These are phyloP conservation scores for Rhynchosporium agropyri DNA, from an alignment of 2,329 filamentous ascomycete genomes.

Conservation along the genomic window DNA sequence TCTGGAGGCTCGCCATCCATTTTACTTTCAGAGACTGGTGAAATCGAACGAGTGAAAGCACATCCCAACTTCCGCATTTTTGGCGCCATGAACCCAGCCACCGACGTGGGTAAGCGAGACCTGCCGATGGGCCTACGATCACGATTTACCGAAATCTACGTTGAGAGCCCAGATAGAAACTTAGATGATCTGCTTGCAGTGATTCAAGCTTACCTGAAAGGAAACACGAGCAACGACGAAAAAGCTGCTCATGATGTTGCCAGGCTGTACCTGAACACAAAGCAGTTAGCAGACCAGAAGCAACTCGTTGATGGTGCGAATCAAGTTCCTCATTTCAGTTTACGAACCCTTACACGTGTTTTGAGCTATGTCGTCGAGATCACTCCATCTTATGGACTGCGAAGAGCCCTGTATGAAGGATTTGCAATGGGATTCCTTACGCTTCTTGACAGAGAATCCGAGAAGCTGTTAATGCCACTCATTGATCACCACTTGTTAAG, in stretches of 20 bases:
- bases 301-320: slow-evolving; percentile 91
- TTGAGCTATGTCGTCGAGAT: slow-evolving; percentile 87
- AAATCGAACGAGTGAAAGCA: slow-evolving; percentile 84
- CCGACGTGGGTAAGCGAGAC: slow-evolving; percentile 95
- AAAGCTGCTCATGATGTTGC: slow-evolving; percentile 80
- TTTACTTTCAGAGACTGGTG: slow-evolving; percentile 88
- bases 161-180: slow-evolving; percentile 85
- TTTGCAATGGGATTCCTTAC: slow-evolving; percentile 99
- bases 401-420: slow-evolving; percentile 87
- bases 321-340: slow-evolving; percentile 94
- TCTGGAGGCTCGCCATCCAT: slow-evolving; percentile 75
- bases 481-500: slow-evolving; percentile 81
- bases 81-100: slow-evolving; percentile 98
- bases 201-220: slow-evolving; percentile 83
- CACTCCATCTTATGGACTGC: slow-evolving; percentile 78
- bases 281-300: slow-evolving; percentile 78
- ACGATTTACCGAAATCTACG: slow-evolving; percentile 93
- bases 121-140: slow-evolving; percentile 85
- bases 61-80: slow-evolving; percentile 96
- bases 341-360: slow-evolving; percentile 89
- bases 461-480: slow-evolving; percentile 74
- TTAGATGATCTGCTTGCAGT: slow-evolving; percentile 85
- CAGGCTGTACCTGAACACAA: slow-evolving; percentile 84
- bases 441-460: slow-evolving; percentile 79
- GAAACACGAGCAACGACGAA: slow-evolving; percentile 69